These are phyloP conservation scores for Sporothrix dimorphospora DNA, from an alignment of 2,329 filamentous ascomycete genomes.

Conservation along the genomic window DNA sequence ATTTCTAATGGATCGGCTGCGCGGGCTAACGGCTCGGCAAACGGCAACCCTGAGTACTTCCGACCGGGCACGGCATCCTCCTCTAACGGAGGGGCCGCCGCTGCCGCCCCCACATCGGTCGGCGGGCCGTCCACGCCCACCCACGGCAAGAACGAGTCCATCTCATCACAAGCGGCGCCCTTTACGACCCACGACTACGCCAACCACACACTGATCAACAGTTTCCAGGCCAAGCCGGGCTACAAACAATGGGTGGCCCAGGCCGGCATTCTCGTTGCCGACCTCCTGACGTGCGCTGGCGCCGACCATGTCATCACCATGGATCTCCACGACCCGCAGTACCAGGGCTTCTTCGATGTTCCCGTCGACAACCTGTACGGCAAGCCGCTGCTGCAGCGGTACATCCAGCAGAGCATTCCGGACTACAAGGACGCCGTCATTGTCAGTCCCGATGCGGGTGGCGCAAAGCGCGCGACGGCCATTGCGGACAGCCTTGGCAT, in stretches of 20 bases:
- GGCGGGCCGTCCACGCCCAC: slow-evolving; percentile 42
- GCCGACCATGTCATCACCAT: slow-evolving; percentile 98
- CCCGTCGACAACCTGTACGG: slow-evolving; percentile 97
- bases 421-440: slow-evolving; percentile 86
- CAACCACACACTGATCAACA: slow-evolving; percentile 58
- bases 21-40: slow-evolving; percentile 37
- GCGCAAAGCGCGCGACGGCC: slow-evolving; percentile 91
- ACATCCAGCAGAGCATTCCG: slow-evolving; percentile 79
- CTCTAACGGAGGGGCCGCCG: slow-evolving; percentile 39
- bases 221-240: slow-evolving; percentile 79
- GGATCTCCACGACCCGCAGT: slow-evolving; percentile 91
- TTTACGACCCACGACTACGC: slow-evolving; percentile 69
- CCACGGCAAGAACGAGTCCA: slow-evolving; percentile 45
- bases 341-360: slow-evolving; percentile 98
- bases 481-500: slow-evolving; percentile 93
- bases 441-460: slow-evolving; percentile 94
- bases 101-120: slow-evolving; percentile 36
- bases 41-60: slow-evolving; percentile 36
- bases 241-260: slow-evolving; percentile 99
- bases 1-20: slow-evolving; percentile 52
- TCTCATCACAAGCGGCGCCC: slow-evolving; percentile 49
- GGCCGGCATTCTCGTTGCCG: slow-evolving; percentile 90
- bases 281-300: slow-evolving; percentile 91
- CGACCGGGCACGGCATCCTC: slow-evolving; percentile 28
- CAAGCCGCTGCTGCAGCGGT: slow-evolving; percentile 70